These are phyloP conservation scores for Paraphoma chrysanthemicola DNA, from an alignment of 2,329 filamentous ascomycete genomes.

Conservation along the genomic window DNA sequence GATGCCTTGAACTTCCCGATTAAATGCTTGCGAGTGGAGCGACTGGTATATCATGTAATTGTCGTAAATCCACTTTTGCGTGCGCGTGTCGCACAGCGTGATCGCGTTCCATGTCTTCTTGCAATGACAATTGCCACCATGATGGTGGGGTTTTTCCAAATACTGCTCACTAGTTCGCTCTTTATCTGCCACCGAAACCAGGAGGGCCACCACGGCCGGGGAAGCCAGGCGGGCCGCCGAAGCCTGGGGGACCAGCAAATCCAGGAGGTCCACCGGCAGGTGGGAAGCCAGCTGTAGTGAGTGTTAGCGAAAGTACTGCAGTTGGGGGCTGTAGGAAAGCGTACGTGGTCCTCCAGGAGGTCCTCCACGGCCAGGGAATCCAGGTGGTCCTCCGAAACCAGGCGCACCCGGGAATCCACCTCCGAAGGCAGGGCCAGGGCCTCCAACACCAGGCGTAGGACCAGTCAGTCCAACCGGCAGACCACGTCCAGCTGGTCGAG, in stretches of 20 bases:
- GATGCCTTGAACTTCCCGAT: too few species aligned
- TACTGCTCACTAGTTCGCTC: background rate
- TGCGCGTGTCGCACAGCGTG: too few species aligned
- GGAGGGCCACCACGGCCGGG: slow-evolving; percentile 36
- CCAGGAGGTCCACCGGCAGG: slow-evolving; percentile 59
- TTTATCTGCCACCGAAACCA: slow-evolving; percentile 35
- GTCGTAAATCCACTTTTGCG: too few species aligned
- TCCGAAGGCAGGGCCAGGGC: slow-evolving; percentile 70
- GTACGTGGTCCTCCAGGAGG: slow-evolving; percentile 48
- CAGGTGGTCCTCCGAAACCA: slow-evolving; percentile 46
- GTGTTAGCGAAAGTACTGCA: slow-evolving; percentile 28
- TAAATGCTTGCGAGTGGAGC: too few species aligned
- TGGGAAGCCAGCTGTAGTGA: slow-evolving; percentile 47
- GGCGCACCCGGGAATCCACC: slow-evolving; percentile 50
- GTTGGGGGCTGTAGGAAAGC: slow-evolving; percentile 4
- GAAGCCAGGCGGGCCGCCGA: slow-evolving; percentile 44
- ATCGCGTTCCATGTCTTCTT: too few species aligned
- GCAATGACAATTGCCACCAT: too few species aligned
- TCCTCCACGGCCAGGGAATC: slow-evolving; percentile 44
- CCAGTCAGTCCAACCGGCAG: slow-evolving; percentile 83
- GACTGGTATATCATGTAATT: too few species aligned
- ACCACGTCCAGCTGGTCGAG: slow-evolving; percentile 88
- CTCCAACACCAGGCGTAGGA: slow-evolving; percentile 86
- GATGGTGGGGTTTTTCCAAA: background rate
- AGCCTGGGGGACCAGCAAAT: slow-evolving; percentile 54